Conservation (phyloP, 2,329 filamentous ascomycete species). For the Parastagonospora nodorum region DNA sequence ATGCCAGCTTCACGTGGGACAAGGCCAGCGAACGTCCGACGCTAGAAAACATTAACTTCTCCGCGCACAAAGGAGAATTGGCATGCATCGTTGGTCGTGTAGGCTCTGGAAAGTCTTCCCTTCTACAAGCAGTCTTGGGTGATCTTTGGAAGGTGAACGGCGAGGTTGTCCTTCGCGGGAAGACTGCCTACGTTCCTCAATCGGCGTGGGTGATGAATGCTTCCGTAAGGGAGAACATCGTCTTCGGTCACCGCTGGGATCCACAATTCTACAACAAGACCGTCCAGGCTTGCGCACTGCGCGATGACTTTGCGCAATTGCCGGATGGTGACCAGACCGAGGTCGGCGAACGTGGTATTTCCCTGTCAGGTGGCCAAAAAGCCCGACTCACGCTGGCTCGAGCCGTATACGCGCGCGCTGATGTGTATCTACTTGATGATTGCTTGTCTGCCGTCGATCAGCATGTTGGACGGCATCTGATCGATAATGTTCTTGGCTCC, state of each 20-base stretch:
- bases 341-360: slow-evolving; percentile 95
- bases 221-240: slow-evolving; percentile 93
- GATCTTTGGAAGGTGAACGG: slow-evolving; percentile 91
- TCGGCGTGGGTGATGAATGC: slow-evolving; percentile 98
- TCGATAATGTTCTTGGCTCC: slow-evolving; percentile 88
- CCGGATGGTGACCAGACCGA: slow-evolving; percentile 97
- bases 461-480: slow-evolving; percentile 92
- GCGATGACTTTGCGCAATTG: slow-evolving; percentile 88
- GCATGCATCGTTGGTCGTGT: slow-evolving; percentile 93
- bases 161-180: slow-evolving; percentile 79
- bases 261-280: slow-evolving; percentile 93
- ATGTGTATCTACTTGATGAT: slow-evolving; percentile 93
- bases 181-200: slow-evolving; percentile 89
- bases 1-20: slow-evolving; percentile 95
- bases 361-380: slow-evolving; percentile 93
- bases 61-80: slow-evolving; percentile 88
- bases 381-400: slow-evolving; percentile 88
- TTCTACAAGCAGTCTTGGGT: slow-evolving; percentile 85
- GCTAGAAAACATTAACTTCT: slow-evolving; percentile 84
- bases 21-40: slow-evolving; percentile 71
- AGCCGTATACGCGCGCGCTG: slow-evolving; percentile 95
- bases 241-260: slow-evolving; percentile 95
- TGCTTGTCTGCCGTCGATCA: slow-evolving; percentile 97
- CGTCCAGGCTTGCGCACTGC: slow-evolving; percentile 84
- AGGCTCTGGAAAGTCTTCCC: slow-evolving; percentile 92